phyloP scores from a whole-genome alignment of 1,139 yeast species.

The Sugiyamaella neomexicana region DNA sequence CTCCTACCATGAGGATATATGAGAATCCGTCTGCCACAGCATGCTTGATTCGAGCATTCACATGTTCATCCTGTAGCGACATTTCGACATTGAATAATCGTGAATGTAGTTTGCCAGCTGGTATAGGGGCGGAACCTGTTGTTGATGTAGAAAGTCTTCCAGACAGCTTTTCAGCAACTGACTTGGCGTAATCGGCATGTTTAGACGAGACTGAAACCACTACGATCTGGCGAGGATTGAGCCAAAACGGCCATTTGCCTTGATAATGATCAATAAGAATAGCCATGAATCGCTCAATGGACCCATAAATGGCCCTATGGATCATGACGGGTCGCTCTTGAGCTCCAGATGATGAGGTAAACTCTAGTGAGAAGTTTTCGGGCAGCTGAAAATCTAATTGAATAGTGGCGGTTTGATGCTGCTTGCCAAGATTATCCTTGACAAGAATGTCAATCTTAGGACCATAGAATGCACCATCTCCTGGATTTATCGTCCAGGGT shows the following conservation, averaged over 20 bases:
- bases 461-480: constrained; percentile 98
- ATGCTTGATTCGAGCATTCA: constrained; percentile 77
- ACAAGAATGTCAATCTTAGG: constrained; percentile 86
- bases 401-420: constrained; percentile 94
- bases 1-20: constrained; percentile 82
- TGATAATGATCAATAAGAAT: constrained; percentile 84
- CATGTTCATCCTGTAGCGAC: constrained; percentile 71
- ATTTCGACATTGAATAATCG: constrained; percentile 72
- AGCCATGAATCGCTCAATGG: constrained; percentile 89
- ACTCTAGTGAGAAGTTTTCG: constrained; percentile 71
- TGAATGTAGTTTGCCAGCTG: constrained; percentile 47
- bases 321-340: constrained; percentile 70
- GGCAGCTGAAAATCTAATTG: constrained; percentile 97
- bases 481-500: constrained; percentile 74
- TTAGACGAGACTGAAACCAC: constrained; percentile 73
- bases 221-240: constrained; percentile 90
- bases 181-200: constrained; percentile 56
- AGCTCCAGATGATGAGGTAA: constrained; percentile 34
- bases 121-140: background rate
- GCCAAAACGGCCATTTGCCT: constrained; percentile 99
- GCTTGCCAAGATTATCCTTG: constrained; percentile 77
- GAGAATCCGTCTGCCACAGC: constrained; percentile 76
- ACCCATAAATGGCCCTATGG: constrained; percentile 94
- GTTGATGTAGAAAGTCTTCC: constrained; percentile 40
- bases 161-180: constrained; percentile 49